phyloP scores from a whole-genome alignment of 2,329 filamentous ascomycete species.

The Colletotrichum cordylinicola region DNA sequence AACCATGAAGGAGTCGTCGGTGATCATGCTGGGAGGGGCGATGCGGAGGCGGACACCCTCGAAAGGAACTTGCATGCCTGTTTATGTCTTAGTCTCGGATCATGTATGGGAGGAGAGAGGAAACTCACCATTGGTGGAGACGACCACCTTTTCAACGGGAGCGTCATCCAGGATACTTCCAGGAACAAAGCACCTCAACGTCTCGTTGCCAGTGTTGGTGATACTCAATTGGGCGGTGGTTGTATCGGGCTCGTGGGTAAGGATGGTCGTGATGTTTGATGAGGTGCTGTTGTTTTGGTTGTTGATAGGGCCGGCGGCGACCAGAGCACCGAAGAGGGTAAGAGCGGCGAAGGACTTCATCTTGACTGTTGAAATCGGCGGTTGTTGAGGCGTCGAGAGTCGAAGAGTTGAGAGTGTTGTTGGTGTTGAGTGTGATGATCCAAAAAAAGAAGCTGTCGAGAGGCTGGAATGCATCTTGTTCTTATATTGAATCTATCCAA shows the following conservation, averaged over 20 bases:
- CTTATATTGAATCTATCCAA: constrained; percentile 1
- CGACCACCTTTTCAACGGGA: constrained; percentile 53
- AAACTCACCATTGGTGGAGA: constrained; percentile 46
- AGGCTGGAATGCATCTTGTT: neutral
- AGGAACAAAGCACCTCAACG: constrained; percentile 52
- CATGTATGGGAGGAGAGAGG: neutral
- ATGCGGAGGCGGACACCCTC: constrained; percentile 56
- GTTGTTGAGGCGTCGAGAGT: neutral
- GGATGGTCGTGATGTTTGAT: constrained; percentile 31
- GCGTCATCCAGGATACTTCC: constrained; percentile 53
- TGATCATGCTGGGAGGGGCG: constrained; percentile 40
- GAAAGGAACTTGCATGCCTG: constrained; percentile 34
- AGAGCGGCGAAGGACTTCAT: constrained; percentile 42
- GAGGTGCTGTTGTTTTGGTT: constrained; percentile 32
- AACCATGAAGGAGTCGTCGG: constrained; percentile 49
- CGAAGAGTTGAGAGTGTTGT: neutral
- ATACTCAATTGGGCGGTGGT: constrained; percentile 51
- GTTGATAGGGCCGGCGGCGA: constrained; percentile 34
- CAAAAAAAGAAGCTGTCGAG: neutral
- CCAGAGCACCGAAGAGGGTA: constrained; percentile 38
- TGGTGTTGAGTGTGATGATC: neutral
- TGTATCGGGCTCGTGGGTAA: constrained; percentile 48
- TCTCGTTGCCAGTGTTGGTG: constrained; percentile 49
- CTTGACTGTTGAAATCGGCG: neutral
- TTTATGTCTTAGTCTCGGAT: neutral